These are phyloP conservation scores for Apiospora pterosperma DNA, from an alignment of 2,329 filamentous ascomycete genomes.

Conservation along the genomic window DNA sequence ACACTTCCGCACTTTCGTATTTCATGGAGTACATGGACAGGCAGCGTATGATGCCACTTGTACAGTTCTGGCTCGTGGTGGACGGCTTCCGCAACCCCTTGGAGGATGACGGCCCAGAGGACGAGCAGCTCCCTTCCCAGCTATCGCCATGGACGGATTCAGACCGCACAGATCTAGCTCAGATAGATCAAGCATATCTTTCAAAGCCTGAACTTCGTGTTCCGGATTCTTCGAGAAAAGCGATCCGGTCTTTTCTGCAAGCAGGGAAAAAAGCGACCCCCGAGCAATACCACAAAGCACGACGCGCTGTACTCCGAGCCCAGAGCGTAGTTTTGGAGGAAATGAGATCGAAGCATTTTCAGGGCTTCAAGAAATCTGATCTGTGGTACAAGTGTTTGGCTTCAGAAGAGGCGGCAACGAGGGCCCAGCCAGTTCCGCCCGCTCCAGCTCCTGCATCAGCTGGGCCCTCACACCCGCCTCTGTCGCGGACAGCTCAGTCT, in stretches of 20 bases:
- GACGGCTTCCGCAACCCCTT: constrained; percentile 93
- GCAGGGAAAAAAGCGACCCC: constrained; percentile 74
- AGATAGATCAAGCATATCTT: constrained; percentile 89
- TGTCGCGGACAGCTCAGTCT: constrained; percentile 32
- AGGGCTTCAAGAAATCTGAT: constrained; percentile 87
- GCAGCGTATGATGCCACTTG: constrained; percentile 77
- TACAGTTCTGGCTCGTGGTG: constrained; percentile 98
- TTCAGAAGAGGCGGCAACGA: constrained; percentile 68
- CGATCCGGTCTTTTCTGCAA: constrained; percentile 74
- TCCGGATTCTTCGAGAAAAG: constrained; percentile 62
- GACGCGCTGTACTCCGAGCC: constrained; percentile 74
- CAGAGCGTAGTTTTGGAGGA: constrained; percentile 82
- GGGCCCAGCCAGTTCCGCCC: constrained; percentile 14
- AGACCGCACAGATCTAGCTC: constrained; percentile 81
- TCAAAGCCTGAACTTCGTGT: constrained; percentile 79
- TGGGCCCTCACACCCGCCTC: constrained; percentile 21
- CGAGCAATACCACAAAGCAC: constrained; percentile 77
- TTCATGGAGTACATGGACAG: constrained; percentile 99
- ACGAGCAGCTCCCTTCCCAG: constrained; percentile 56
- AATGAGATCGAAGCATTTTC: constrained; percentile 78
- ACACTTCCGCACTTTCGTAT: constrained; percentile 87
- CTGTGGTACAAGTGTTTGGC: constrained; percentile 95
- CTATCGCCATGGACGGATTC: constrained; percentile 74
- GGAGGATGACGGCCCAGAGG: constrained; percentile 76
- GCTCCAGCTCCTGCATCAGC: constrained; percentile 16